Percentiles rank a stretch among this genome's conserved stretches.
Evolutionary conservation across 192 early-diverging fungal genomes (phyloP).

Genomic region (Gaertneriomyces sp.): DNA sequence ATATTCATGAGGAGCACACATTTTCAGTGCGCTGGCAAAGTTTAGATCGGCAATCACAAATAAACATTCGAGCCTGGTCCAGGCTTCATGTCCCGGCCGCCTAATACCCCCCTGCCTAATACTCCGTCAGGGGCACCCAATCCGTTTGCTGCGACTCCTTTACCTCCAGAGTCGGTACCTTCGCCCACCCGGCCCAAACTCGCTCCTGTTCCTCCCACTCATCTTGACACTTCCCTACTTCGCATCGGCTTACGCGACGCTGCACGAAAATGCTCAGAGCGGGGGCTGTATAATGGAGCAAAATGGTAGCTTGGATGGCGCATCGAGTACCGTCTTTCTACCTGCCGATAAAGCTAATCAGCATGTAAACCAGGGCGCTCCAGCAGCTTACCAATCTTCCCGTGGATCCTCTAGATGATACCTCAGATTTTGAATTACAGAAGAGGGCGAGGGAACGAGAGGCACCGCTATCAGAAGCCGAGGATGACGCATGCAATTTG

Average conservation of each 20-base stretch:
- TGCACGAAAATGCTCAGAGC: constrained; percentile 1
- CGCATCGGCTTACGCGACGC: constrained; percentile 7
- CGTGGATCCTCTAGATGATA: no score
- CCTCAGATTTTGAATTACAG: no score
- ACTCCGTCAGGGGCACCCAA: constrained; percentile 1
- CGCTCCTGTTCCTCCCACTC: background rate
- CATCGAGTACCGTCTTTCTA: background rate
- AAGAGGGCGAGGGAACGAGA: no score
- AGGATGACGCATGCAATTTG: constrained; percentile 23
- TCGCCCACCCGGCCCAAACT: constrained; percentile 4
- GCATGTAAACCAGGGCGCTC: constrained; percentile 12
- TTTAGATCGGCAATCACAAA: no score
- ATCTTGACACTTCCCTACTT: background rate
- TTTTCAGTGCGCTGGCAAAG: no score
- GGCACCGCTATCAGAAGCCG: constrained; percentile 1
- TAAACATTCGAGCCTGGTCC: no score
- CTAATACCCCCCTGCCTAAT: background rate
- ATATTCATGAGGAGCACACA: no score
- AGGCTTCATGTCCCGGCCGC: background rate
- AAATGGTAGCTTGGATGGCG: constrained; percentile 15
- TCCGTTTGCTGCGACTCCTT: background rate
- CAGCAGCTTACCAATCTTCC: constrained; percentile 8
- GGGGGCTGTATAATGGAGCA: constrained; percentile 12
- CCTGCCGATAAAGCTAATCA: background rate
- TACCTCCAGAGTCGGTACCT: background rate